Evolutionary conservation across 176 grass and related monocot species (phyloP), one percentile per base, ranked within the genome.

Genomic region (Puccinellia tenuiflora): DNA sequence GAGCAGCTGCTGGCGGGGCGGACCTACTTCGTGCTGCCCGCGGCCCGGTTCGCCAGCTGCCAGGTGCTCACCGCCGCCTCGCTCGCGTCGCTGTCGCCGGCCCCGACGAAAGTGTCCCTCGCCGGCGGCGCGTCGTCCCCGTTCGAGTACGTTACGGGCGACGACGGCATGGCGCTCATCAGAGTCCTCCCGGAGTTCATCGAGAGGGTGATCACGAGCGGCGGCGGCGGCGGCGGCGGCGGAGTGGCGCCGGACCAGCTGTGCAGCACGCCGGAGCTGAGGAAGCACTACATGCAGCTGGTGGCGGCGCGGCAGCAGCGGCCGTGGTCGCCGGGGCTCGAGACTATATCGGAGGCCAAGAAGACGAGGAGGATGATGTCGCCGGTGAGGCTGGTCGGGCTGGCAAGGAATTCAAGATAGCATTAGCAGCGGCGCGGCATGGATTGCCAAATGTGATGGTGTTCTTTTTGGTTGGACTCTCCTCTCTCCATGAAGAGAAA

Each of bases 201-300:
- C 68, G 87, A 90, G 55, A 92, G 83, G 78, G 75, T 86, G 33
- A 94, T 97, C 76, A 84, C 78, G 33, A 80, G 47, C 22, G 76
- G 45, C 78, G 39, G 72, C 35, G 37, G n/a, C n/a, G n/a, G n/a
- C n/a, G n/a, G 71, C 29, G 54, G 40, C n/a, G 33, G 59, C 20
- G 63, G 28, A 0, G 62, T 22, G 50, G 31, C 75, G 21, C 66
- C 61, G 6, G 68, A 81, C 13, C 79, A 73, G 55, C 50, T 94
- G 74, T 94, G 92, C 83, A 94, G 79, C 81, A 97, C 95, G 21
- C 92, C 92, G 75, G 95, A 92, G 83, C 75, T 97, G 88, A 90
- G 63, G 90, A 97, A 92, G 40, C 92, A 97, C 79, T 97, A 97
- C 81, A 85, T 83, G 51, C 94, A 92, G 81, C 86, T 97, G 21